These are phyloP conservation scores for Teratosphaeria pseudoeucalypti DNA, from an alignment of 2,329 filamentous ascomycete species.

Conservation along the genomic window DNA sequence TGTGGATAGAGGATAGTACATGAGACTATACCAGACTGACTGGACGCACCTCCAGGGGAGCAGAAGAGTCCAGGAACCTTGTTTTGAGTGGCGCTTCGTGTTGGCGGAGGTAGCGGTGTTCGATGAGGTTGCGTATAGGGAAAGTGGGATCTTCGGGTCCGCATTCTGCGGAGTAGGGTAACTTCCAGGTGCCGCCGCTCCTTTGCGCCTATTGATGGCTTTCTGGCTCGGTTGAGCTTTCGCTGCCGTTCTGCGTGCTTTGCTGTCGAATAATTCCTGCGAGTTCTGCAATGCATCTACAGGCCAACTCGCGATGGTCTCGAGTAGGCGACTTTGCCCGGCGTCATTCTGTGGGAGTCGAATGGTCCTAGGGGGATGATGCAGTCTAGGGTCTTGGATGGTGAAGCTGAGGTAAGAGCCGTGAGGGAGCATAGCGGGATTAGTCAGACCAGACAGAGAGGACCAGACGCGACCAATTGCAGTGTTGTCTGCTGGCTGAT, in stretches of 20 bases:
- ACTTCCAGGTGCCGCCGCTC: conserved; percentile 51
- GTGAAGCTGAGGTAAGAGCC: conserved; percentile 64
- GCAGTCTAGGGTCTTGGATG: conserved; percentile 67
- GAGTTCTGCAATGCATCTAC: conserved; percentile 41
- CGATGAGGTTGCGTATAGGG: conserved; percentile 42
- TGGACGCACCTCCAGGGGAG: conserved; percentile 84
- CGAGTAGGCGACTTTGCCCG: conserved; percentile 38
- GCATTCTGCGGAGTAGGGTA: conserved; percentile 45
- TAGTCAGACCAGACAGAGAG: conserved; percentile 49
- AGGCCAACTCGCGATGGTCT: conserved; percentile 58
- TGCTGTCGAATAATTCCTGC: conserved; percentile 54
- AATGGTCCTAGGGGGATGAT: conserved; percentile 57
- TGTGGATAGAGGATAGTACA: conserved; percentile 69
- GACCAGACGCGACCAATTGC: conserved; percentile 33
- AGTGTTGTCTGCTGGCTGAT: background rate
- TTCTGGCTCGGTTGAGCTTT: conserved; percentile 64
- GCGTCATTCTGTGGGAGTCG: conserved; percentile 14
- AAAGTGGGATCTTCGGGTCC: conserved; percentile 69
- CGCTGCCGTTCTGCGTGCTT: conserved; percentile 53
- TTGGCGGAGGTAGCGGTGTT: conserved; percentile 21
- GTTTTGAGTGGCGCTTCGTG: conserved; percentile 6
- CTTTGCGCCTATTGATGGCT: conserved; percentile 66
- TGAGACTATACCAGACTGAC: conserved; percentile 74
- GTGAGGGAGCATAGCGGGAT: conserved; percentile 57
- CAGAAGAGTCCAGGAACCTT: conserved; percentile 71